phyloP scores from a whole-genome alignment of 108 stramenopile species.

The Fragilariopsis cylindrus region DNA sequence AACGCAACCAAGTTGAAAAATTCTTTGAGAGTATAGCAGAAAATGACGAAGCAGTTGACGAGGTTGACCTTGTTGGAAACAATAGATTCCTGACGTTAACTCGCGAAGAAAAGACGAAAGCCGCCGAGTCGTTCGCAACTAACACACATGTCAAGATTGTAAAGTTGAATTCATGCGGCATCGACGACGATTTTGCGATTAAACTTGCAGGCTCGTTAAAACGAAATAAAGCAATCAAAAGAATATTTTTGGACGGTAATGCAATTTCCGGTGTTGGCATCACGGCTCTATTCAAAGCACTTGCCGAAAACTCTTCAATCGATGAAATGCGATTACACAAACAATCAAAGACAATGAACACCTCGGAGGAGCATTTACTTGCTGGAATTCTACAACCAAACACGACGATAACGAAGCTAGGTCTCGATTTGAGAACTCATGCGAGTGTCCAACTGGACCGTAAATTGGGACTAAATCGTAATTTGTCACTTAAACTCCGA shows the following conservation, averaged over 20 bases:
- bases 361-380: slow-evolving; percentile 37
- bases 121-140: slow-evolving; percentile 36
- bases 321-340: slow-evolving; percentile 43
- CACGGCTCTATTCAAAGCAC: slow-evolving; percentile 31
- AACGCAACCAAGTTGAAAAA: slow-evolving; percentile 41
- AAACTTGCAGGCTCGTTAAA: slow-evolving; percentile 22
- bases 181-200: slow-evolving; percentile 37
- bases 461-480: slow-evolving; percentile 30
- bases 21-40: slow-evolving; percentile 39
- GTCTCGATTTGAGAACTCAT: slow-evolving; percentile 37
- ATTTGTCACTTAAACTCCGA: slow-evolving; percentile 13
- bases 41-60: slow-evolving; percentile 27
- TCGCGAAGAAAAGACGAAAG: slow-evolving; percentile 32
- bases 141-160: slow-evolving; percentile 34
- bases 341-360: slow-evolving; percentile 37
- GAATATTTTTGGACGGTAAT: slow-evolving; percentile 37
- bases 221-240: slow-evolving; percentile 24
- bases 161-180: slow-evolving; percentile 23
- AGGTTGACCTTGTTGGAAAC: slow-evolving; percentile 41
- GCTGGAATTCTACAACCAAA: slow-evolving; percentile 34
- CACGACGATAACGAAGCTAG: slow-evolving; percentile 31
- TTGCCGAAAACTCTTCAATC: slow-evolving; percentile 36
- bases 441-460: slow-evolving; percentile 35
- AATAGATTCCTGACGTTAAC: slow-evolving; percentile 36
- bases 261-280: slow-evolving; percentile 40